Conservation (phyloP, 306 rosid genomes). For the Rosa rugosa region DNA sequence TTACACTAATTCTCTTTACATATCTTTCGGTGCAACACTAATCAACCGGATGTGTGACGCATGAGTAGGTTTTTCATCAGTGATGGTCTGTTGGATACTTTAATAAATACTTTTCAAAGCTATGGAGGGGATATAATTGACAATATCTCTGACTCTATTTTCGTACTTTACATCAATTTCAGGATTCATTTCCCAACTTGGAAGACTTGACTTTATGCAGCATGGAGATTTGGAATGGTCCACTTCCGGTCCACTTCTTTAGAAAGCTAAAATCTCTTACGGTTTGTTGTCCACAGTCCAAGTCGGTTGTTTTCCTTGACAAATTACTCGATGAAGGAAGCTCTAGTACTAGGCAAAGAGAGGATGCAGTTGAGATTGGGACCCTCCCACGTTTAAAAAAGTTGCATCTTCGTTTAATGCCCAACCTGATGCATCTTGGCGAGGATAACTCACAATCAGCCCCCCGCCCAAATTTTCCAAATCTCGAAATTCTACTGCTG, state of each 20-base stretch:
- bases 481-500: neutral
- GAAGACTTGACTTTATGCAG: rapidly evolving
- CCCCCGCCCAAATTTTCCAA: neutral
- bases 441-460: neutral
- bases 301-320: neutral
- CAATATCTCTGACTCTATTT: neutral
- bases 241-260: neutral
- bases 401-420: neutral
- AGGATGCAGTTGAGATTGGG: neutral
- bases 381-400: neutral
- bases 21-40: no score
- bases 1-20: neutral
- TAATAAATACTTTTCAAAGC: no score
- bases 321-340: neutral
- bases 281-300: neutral
- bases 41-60: no score
- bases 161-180: neutral
- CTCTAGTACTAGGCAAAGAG: no score
- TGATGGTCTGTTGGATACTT: no score
- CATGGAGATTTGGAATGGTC: neutral
- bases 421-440: neutral
- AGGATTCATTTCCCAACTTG: constrained; percentile 3
- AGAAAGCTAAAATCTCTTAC: neutral
- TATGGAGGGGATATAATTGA: no score
- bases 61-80: neutral